phyloP scores from a whole-genome alignment of 1,284 basidiomycete species.

The Papiliotrema terrestris region DNA sequence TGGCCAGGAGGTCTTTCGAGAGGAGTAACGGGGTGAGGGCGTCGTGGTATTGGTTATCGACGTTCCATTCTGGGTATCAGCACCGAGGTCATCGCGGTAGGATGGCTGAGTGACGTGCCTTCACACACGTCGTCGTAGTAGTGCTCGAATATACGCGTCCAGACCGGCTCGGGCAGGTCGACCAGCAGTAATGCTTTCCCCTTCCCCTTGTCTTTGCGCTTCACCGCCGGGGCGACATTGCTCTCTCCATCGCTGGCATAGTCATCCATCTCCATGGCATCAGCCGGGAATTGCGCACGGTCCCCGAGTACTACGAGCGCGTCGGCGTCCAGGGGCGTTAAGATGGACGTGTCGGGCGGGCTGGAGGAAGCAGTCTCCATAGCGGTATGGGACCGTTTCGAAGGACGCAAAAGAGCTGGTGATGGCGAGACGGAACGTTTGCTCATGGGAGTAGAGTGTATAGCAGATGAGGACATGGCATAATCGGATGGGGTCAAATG shows the following conservation, averaged over 20 bases:
- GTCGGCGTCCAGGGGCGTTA: not conserved
- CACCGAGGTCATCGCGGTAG: not conserved
- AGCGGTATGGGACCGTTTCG: not conserved
- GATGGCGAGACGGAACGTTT: not conserved
- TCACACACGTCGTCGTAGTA: constrained; percentile 18
- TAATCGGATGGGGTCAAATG: too few species aligned
- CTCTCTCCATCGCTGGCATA: not conserved
- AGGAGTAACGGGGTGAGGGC: constrained; percentile 24
- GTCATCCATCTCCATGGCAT: not conserved
- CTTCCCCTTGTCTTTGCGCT: constrained; percentile 28
- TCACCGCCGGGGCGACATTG: not conserved
- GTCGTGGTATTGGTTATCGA: constrained; percentile 7
- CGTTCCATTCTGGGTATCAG: constrained; percentile 10
- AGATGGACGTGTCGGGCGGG: not conserved
- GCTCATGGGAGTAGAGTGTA: not conserved
- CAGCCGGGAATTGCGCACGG: not conserved
- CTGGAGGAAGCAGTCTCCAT: not conserved
- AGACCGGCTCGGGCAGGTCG: constrained; percentile 29
- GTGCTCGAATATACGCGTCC: constrained; percentile 26
- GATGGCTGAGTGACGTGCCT: constrained; percentile 12
- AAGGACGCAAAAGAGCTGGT: not conserved
- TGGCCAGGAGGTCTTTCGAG: constrained; percentile 9
- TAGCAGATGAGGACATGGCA: too few species aligned
- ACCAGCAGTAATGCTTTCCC: constrained; percentile 14
- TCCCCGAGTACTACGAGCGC: not conserved